These are phyloP conservation scores for Nannochloropsis gaditana DNA, from an alignment of 108 stramenopile species.

Conservation along the genomic window DNA sequence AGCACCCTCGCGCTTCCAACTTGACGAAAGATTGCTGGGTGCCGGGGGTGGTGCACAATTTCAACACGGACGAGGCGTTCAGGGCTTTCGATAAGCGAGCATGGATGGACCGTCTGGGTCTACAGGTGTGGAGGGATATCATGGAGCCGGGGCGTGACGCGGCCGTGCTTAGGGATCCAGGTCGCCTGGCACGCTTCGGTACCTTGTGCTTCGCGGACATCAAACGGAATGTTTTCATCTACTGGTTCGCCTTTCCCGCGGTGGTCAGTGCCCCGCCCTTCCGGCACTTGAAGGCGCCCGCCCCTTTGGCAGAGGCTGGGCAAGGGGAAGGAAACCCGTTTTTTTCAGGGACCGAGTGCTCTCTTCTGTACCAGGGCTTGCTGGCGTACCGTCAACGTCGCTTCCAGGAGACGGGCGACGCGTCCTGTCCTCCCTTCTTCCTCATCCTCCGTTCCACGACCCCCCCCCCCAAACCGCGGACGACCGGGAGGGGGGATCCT, in stretches of 20 bases:
- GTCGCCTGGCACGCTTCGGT: conserved; percentile 44
- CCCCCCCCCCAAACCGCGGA: background rate
- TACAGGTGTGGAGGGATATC: conserved; percentile 32
- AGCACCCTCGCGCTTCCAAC: conserved; percentile 18
- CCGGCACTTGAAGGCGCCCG: conserved; percentile 23
- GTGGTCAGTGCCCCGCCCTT: conserved; percentile 40
- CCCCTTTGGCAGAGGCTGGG: background rate
- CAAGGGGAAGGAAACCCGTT: background rate
- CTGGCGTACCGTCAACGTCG: conserved; percentile 23
- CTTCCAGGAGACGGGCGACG: conserved; percentile 23
- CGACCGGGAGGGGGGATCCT: background rate
- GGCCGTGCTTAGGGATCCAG: conserved; percentile 29
- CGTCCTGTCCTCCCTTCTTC: conserved; percentile 34
- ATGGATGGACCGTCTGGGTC: conserved; percentile 27
- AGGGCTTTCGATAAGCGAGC: conserved; percentile 37
- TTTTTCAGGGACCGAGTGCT: background rate
- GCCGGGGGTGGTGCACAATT: conserved; percentile 32
- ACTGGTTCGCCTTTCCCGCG: conserved; percentile 58
- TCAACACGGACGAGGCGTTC: conserved; percentile 46
- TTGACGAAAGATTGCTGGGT: conserved; percentile 45
- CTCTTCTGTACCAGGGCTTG: background rate
- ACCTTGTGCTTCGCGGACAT: conserved; percentile 56
- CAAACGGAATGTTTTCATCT: conserved; percentile 54
- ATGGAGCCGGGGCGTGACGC: conserved; percentile 28
- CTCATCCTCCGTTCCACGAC: conserved; percentile 22